Evolutionary conservation across 495 filamentous ascomycete genomes (phyloP).

Genomic region (Penicillium arizonense): DNA sequence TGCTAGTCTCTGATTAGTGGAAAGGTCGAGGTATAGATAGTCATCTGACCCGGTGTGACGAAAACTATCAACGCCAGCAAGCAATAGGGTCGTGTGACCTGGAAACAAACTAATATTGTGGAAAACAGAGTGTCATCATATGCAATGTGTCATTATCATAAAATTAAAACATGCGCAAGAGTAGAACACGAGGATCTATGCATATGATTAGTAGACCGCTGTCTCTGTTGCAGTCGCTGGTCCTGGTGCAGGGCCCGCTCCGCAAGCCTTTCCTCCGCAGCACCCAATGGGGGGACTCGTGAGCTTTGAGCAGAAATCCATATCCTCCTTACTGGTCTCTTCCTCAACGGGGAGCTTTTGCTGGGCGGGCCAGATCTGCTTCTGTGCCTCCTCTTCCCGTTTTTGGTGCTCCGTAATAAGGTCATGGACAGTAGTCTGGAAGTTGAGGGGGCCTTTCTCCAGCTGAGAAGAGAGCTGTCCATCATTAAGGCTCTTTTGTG

Average conservation of each 20-base stretch:
- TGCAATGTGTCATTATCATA: background rate
- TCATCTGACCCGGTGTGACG: too few species aligned
- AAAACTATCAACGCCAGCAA: too few species aligned
- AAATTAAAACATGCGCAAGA: slow-evolving; percentile 1
- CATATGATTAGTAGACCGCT: slow-evolving; percentile 13
- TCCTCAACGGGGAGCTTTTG: slow-evolving; percentile 33
- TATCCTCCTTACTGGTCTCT: slow-evolving; percentile 30
- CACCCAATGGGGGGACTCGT: slow-evolving; percentile 20
- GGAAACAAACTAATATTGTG: too few species aligned
- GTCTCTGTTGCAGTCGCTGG: slow-evolving; percentile 14
- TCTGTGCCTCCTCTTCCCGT: slow-evolving; percentile 35
- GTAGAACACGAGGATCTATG: slow-evolving; percentile 3
- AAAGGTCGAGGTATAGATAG: too few species aligned
- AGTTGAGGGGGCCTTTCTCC: slow-evolving; percentile 46
- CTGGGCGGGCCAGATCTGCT: slow-evolving; percentile 50
- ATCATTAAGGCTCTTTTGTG: slow-evolving; percentile 47
- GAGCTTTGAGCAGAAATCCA: slow-evolving; percentile 39
- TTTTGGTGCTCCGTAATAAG: slow-evolving; percentile 37
- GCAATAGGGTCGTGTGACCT: too few species aligned
- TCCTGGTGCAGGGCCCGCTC: background rate
- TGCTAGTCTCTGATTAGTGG: too few species aligned
- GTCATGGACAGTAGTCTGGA: slow-evolving; percentile 44
- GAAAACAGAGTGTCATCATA: too few species aligned
- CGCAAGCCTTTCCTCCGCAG: slow-evolving; percentile 23
- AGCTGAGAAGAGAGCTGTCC: slow-evolving; percentile 44